These are phyloP conservation scores for Boechera stricta DNA, from an alignment of 345 rosid genomes.

Conservation along the genomic window DNA sequence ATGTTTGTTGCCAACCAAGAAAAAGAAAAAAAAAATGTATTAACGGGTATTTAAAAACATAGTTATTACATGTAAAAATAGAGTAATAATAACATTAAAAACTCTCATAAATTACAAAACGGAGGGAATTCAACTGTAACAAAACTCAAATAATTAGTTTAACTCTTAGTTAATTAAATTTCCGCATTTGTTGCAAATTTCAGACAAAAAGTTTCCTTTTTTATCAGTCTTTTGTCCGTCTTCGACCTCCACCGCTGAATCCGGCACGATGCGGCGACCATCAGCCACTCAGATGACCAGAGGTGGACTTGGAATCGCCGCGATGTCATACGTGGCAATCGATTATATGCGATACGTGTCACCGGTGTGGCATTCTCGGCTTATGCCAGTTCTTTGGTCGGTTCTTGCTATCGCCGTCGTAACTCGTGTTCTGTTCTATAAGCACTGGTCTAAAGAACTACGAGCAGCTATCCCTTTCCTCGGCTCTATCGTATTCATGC, in stretches of 20 bases:
- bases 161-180: neutral
- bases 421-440: constrained; percentile 75
- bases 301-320: constrained; percentile 83
- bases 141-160: neutral
- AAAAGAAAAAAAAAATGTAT: neutral
- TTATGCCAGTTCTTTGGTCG: constrained; percentile 86
- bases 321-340: constrained; percentile 75
- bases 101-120: neutral
- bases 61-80: neutral
- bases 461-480: constrained; percentile 77
- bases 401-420: constrained; percentile 65
- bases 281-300: constrained; percentile 38
- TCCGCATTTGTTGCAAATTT: constrained; percentile 1
- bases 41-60: neutral
- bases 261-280: constrained; percentile 51
- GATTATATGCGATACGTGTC: constrained; percentile 87
- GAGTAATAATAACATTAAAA: neutral
- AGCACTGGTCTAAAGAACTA: constrained; percentile 84
- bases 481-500: constrained; percentile 78
- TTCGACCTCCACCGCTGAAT: constrained; percentile 26
- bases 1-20: too few relatives aligned
- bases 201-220: constrained; percentile 17
- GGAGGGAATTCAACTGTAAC: neutral
- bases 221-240: constrained; percentile 9
- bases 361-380: constrained; percentile 79